These are phyloP conservation scores for Apiotrichum montevideense DNA, from an alignment of 1,284 basidiomycete genomes.

Conservation along the genomic window DNA sequence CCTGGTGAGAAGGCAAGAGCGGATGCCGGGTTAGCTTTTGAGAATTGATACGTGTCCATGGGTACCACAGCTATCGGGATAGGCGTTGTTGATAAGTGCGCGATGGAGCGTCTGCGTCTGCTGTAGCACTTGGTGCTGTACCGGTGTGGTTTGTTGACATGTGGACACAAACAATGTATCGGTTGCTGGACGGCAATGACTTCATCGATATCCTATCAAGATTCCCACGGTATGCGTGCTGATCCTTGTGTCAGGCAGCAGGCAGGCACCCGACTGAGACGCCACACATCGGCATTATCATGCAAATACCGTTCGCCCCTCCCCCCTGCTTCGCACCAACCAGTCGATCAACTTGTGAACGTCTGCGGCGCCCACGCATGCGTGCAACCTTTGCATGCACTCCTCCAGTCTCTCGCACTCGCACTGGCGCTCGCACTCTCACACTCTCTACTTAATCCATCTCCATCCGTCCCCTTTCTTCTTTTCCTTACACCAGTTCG, in stretches of 20 bases:
- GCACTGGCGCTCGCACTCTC: background rate
- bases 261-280: too few species aligned
- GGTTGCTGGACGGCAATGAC: too few species aligned
- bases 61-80: too few species aligned
- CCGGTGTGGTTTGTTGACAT: background rate
- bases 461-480: background rate
- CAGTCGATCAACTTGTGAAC: background rate
- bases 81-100: too few species aligned
- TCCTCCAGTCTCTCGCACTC: too few species aligned
- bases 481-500: conserved; percentile 1
- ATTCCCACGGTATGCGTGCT: background rate
- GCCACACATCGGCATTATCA: background rate
- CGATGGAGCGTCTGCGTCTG: too few species aligned
- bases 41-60: conserved; percentile 43
- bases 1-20: conserved; percentile 40
- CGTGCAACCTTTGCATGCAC: too few species aligned
- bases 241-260: too few species aligned
- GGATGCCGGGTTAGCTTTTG: conserved; percentile 24
- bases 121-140: too few species aligned
- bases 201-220: background rate
- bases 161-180: too few species aligned
- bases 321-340: background rate
- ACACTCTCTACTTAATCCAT: background rate
- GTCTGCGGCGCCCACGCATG: too few species aligned
- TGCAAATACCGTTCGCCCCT: too few species aligned